phyloP scores from a whole-genome alignment of 2,329 filamentous ascomycete genomes.

The Ophiostoma ulmi region DNA sequence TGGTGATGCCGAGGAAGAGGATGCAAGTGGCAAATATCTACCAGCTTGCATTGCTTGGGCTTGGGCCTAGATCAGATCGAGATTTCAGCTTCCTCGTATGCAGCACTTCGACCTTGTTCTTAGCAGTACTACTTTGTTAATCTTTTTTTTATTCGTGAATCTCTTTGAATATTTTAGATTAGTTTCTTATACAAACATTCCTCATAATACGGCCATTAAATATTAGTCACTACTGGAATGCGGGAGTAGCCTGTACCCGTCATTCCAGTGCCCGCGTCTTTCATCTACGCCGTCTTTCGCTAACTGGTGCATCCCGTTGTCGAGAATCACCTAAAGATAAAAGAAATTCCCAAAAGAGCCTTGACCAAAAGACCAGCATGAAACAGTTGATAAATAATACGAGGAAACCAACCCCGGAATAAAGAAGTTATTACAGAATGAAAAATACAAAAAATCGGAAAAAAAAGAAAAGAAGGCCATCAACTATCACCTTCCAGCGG shows the following conservation, averaged over 20 bases:
- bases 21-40: background rate
- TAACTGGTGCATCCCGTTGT: background rate
- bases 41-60: background rate
- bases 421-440: background rate
- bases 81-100: slow-evolving; percentile 6
- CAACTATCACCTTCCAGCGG: background rate
- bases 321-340: background rate
- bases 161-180: no score
- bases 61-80: background rate
- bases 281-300: background rate
- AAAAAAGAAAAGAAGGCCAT: background rate
- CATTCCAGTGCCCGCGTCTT: slow-evolving; percentile 10
- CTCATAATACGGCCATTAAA: background rate
- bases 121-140: background rate
- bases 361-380: background rate
- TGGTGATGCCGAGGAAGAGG: background rate
- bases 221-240: background rate
- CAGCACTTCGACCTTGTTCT: background rate
- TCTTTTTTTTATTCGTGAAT: no score
- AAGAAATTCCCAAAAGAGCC: background rate
- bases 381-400: background rate
- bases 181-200: no score
- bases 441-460: background rate
- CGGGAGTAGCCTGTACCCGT: slow-evolving; percentile 10
- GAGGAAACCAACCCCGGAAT: background rate